Percentiles rank a stretch among this genome's conserved stretches.
phyloP scores from a whole-genome alignment of 83 land plant species.

The Isoetes engelmannii region DNA sequence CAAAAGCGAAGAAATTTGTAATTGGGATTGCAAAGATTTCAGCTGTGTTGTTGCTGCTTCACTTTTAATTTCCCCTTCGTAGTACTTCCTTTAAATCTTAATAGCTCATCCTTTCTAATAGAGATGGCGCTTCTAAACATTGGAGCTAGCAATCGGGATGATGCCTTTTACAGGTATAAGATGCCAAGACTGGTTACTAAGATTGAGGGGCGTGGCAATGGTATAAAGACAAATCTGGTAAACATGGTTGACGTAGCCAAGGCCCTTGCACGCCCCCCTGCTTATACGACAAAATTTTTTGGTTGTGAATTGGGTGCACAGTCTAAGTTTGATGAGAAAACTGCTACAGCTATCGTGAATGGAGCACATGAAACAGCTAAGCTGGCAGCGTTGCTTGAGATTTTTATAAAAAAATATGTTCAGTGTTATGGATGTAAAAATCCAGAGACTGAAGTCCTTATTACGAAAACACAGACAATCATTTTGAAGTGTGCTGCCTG shows the following conservation, averaged over 20 bases:
- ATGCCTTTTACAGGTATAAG: conserved; percentile 91
- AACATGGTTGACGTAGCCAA: conserved; percentile 97
- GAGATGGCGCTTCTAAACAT: conserved; percentile 80
- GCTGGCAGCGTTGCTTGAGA: conserved; percentile 71
- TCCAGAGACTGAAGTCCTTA: conserved; percentile 82
- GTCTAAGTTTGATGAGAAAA: conserved; percentile 85
- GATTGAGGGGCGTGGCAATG: conserved; percentile 93
- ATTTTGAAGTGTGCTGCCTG: conserved; percentile 84
- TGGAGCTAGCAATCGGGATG: conserved; percentile 81
- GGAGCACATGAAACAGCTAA: conserved; percentile 90
- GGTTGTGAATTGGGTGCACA: conserved; percentile 96
- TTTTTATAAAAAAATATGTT: conserved; percentile 86
- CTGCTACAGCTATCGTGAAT: conserved; percentile 75
- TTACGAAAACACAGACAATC: conserved; percentile 69
- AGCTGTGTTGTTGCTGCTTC: too few species aligned
- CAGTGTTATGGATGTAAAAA: conserved; percentile 95
- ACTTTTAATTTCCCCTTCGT: too few species aligned
- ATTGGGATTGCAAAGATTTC: too few species aligned
- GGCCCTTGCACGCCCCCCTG: conserved; percentile 78
- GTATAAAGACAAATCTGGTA: conserved; percentile 86
- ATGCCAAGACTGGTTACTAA: conserved; percentile 87
- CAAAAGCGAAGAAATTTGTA: too few species aligned
- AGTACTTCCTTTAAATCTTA: too few species aligned
- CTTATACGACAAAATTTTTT: conserved; percentile 89
- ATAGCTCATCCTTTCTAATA: neutral